Percentiles rank a stretch among this genome's conserved stretches.
These are phyloP conservation scores for Fusarium hainanense DNA, from an alignment of 2,329 filamentous ascomycete species.

Conservation along the genomic window DNA sequence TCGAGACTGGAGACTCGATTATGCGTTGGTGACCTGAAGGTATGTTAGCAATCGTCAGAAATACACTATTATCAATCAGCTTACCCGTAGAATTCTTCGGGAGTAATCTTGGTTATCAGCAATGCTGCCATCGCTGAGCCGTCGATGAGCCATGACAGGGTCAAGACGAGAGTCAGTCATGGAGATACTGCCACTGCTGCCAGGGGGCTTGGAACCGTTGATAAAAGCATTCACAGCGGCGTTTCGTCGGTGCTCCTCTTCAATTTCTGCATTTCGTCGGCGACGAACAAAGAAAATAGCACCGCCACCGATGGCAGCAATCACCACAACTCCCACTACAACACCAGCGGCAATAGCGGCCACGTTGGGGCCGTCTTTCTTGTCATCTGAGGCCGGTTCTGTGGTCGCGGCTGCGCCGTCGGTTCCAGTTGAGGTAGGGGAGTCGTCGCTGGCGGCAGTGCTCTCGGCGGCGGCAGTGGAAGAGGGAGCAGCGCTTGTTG, in stretches of 20 bases:
- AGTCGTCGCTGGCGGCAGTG: slow-evolving; percentile 25
- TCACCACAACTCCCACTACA: slow-evolving; percentile 81
- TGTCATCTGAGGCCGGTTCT: neutral
- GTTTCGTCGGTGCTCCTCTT: slow-evolving; percentile 86
- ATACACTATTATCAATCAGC: slow-evolving; percentile 44
- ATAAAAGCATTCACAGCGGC: slow-evolving; percentile 83
- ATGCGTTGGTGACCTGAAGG: slow-evolving; percentile 68
- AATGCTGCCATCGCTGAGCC: slow-evolving; percentile 94
- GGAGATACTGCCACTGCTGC: slow-evolving; percentile 72
- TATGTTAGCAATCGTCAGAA: slow-evolving; percentile 26
- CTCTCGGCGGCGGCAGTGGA: slow-evolving; percentile 41
- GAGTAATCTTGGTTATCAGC: slow-evolving; percentile 98
- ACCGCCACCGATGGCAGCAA: slow-evolving; percentile 74
- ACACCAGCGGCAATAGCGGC: slow-evolving; percentile 88
- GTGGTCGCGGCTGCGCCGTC: slow-evolving; percentile 26
- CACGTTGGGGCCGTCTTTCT: slow-evolving; percentile 68
- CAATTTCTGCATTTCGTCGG: slow-evolving; percentile 79
- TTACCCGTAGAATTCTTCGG: slow-evolving; percentile 91
- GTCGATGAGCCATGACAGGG: slow-evolving; percentile 82
- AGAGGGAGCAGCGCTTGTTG: slow-evolving; percentile 40
- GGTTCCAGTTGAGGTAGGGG: slow-evolving; percentile 3
- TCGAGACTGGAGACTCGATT: slow-evolving; percentile 46
- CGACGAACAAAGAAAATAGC: slow-evolving; percentile 80
- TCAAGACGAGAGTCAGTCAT: slow-evolving; percentile 88
- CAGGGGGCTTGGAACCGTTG: slow-evolving; percentile 70